These are phyloP conservation scores for Hypoxylon sp. DNA, from an alignment of 2,329 filamentous ascomycete genomes.

Conservation along the genomic window DNA sequence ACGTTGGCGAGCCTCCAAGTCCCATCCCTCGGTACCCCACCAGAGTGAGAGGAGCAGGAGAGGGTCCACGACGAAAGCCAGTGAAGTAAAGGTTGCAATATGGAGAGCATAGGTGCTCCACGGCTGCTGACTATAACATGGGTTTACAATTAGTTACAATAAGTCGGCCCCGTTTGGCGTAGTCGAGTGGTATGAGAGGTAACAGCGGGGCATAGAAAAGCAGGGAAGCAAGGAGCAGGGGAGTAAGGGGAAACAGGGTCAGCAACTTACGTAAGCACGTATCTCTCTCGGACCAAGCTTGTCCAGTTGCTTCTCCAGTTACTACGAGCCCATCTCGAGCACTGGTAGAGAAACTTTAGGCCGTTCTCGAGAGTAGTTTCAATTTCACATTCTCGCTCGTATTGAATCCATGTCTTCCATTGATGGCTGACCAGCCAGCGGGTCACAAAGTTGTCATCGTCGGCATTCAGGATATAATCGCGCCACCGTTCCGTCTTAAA, in stretches of 20 bases:
- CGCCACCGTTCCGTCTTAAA: conserved; percentile 95
- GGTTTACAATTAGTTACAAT: conserved; percentile 40
- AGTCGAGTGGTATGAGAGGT: conserved; percentile 41
- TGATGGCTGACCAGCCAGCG: conserved; percentile 93
- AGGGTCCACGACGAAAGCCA: conserved; percentile 84
- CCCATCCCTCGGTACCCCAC: conserved; percentile 76
- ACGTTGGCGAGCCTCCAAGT: conserved; percentile 64
- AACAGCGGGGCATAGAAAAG: conserved; percentile 10
- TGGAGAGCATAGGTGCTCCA: conserved; percentile 97
- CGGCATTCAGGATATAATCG: conserved; percentile 90
- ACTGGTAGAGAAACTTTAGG: conserved; percentile 91
- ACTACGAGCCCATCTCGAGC: conserved; percentile 93
- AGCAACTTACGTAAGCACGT: conserved; percentile 85
- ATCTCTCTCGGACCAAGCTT: conserved; percentile 84
- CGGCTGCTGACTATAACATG: conserved; percentile 78
- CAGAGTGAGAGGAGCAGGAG: conserved; percentile 78
- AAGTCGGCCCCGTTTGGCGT: conserved; percentile 39
- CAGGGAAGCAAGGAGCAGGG: conserved; percentile 7
- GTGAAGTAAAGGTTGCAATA: conserved; percentile 90
- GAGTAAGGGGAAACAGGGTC: conserved; percentile 28
- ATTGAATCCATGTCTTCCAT: conserved; percentile 97
- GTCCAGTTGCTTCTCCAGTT: conserved; percentile 98
- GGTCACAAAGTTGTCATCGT: conserved; percentile 98
- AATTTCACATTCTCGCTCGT: conserved; percentile 90
- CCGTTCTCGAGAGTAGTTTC: conserved; percentile 94